Conservation (phyloP, 352 stramenopile species). For the Pythium dissimile region DNA sequence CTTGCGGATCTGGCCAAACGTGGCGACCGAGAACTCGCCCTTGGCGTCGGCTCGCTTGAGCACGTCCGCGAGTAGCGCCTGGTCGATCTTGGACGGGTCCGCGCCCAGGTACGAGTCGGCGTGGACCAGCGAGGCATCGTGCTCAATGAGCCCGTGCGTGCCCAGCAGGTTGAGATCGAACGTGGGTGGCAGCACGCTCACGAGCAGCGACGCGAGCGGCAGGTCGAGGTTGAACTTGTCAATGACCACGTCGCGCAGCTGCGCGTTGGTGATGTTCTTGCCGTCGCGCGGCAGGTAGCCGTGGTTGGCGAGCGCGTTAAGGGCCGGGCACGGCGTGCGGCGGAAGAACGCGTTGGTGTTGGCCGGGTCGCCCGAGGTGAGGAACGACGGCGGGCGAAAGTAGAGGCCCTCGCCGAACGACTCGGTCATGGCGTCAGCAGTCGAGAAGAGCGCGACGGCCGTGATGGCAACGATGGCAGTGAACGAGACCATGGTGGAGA, state of each 20-base stretch:
- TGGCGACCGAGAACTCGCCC: not conserved
- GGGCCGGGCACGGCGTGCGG: slow-evolving; percentile 40
- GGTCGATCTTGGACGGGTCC: slow-evolving; percentile 29
- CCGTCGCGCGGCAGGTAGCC: slow-evolving; percentile 46
- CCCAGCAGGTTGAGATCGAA: slow-evolving; percentile 50
- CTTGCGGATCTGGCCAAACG: slow-evolving; percentile 7
- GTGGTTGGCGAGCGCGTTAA: slow-evolving; percentile 61
- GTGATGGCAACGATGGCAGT: not conserved
- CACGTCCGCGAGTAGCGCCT: slow-evolving; percentile 25
- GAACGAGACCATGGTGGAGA: slow-evolving; percentile 10
- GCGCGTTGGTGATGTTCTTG: slow-evolving; percentile 31
- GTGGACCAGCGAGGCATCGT: slow-evolving; percentile 33
- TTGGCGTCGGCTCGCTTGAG: slow-evolving; percentile 10
- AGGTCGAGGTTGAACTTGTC: slow-evolving; percentile 43
- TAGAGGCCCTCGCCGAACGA: slow-evolving; percentile 25
- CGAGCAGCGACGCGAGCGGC: slow-evolving; percentile 26
- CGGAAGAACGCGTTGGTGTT: slow-evolving; percentile 22
- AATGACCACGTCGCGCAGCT: slow-evolving; percentile 30
- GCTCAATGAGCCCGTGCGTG: slow-evolving; percentile 28
- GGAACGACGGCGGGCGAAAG: slow-evolving; percentile 25
- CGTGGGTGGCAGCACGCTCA: slow-evolving; percentile 17
- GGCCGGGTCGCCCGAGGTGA: slow-evolving; percentile 28
- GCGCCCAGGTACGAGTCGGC: slow-evolving; percentile 28
- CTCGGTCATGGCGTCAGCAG: not conserved
- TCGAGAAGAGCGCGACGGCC: not conserved